These are phyloP conservation scores for Colletotrichum chrysophilum DNA, from an alignment of 2,329 filamentous ascomycete genomes.

Conservation along the genomic window DNA sequence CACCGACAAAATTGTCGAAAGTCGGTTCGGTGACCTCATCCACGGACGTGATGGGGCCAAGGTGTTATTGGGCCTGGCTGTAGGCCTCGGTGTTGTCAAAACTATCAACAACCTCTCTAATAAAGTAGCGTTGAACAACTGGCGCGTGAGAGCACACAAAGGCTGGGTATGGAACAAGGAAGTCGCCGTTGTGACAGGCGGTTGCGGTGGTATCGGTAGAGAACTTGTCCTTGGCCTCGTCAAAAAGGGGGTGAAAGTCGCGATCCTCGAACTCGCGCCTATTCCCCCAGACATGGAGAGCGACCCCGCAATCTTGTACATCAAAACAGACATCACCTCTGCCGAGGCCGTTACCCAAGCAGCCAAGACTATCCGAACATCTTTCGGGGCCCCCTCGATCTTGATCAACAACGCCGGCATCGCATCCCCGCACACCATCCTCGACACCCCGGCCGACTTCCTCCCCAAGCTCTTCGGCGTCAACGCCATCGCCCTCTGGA, in stretches of 20 bases:
- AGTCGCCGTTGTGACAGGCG: background rate
- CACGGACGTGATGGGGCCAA: background rate
- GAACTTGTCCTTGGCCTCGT: background rate
- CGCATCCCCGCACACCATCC: conserved; percentile 54
- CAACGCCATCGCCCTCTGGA: conserved; percentile 63
- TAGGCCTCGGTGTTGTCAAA: background rate
- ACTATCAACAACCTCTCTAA: background rate
- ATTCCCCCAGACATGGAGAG: background rate
- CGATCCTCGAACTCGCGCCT: background rate
- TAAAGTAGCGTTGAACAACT: background rate
- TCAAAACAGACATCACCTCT: background rate
- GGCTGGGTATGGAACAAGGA: background rate
- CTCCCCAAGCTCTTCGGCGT: conserved; percentile 63
- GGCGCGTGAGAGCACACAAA: background rate
- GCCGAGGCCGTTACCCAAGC: background rate
- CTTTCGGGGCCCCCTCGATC: conserved; percentile 51
- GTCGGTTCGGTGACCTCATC: background rate
- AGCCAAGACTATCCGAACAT: background rate
- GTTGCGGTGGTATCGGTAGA: background rate
- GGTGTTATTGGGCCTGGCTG: background rate
- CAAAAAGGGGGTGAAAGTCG: background rate
- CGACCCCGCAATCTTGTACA: background rate
- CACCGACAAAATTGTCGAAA: background rate
- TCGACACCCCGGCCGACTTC: conserved; percentile 50
- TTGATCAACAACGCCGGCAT: conserved; percentile 66